These are phyloP conservation scores for Ailanthus altissimus DNA, from an alignment of 345 rosid species.

Conservation along the genomic window DNA sequence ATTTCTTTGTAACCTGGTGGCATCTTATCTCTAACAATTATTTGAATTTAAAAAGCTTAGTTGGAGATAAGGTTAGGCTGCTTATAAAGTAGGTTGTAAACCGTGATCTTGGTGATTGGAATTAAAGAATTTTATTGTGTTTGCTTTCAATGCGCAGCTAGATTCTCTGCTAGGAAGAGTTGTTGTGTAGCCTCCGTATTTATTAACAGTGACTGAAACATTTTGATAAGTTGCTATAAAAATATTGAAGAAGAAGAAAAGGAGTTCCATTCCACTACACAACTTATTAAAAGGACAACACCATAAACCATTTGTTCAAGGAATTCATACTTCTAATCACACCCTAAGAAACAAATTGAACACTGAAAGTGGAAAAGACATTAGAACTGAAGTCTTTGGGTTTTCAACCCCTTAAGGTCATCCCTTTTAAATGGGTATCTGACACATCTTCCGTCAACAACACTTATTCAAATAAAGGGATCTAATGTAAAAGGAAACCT, in stretches of 20 bases:
- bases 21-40: too few species aligned
- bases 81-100: too few species aligned
- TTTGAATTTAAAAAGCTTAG: too few species aligned
- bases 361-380: neutral
- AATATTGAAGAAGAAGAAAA: neutral
- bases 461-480: neutral
- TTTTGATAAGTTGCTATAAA: neutral
- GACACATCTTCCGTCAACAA: too few species aligned
- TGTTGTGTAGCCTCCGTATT: too few species aligned
- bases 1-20: too few species aligned
- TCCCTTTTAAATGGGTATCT: neutral
- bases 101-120: too few species aligned
- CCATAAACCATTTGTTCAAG: neutral
- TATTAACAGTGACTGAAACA: neutral
- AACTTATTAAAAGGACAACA: neutral
- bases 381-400: neutral
- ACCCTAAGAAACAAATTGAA: neutral
- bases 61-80: too few species aligned
- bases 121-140: too few species aligned
- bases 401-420: neutral
- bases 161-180: too few species aligned
- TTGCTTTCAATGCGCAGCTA: too few species aligned
- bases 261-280: neutral
- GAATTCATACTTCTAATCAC: neutral
- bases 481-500: neutral